Evolutionary conservation across 306 rosid species (phyloP).

Genomic region (Begonia fuchsioides): DNA sequence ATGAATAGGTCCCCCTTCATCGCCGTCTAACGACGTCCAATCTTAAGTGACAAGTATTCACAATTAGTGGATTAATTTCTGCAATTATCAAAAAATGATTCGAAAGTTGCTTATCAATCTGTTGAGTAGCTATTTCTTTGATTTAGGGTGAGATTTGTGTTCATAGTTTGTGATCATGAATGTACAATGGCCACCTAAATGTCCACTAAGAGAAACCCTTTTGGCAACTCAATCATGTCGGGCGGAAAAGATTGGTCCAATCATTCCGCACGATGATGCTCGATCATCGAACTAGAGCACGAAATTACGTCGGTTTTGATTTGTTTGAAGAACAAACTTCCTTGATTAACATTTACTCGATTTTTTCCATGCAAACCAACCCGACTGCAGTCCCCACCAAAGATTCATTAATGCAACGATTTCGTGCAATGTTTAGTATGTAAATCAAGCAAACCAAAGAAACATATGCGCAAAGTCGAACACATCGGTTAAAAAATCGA

Average conservation of each 20-base stretch:
- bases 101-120: no score
- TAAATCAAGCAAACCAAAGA: no score
- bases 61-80: background rate
- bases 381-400: background rate
- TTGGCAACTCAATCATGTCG: conserved; percentile 15
- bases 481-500: no score
- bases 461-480: no score
- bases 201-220: conserved; percentile 10
- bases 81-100: background rate
- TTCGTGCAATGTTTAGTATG: no score
- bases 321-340: background rate
- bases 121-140: background rate
- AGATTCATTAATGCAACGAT: background rate
- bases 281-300: conserved; percentile 7
- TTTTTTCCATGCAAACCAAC: background rate
- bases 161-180: conserved; percentile 1
- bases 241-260: conserved; percentile 6
- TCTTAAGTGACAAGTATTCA: background rate
- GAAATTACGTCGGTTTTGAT: background rate
- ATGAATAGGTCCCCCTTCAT: conserved; percentile 14
- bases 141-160: conserved; percentile 1
- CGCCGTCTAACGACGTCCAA: background rate
- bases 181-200: conserved; percentile 6
- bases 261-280: conserved; percentile 6
- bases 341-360: background rate